These are phyloP conservation scores for Erigeron canadensis DNA, from an alignment of 129 eudicot genomes.

Conservation along the genomic window DNA sequence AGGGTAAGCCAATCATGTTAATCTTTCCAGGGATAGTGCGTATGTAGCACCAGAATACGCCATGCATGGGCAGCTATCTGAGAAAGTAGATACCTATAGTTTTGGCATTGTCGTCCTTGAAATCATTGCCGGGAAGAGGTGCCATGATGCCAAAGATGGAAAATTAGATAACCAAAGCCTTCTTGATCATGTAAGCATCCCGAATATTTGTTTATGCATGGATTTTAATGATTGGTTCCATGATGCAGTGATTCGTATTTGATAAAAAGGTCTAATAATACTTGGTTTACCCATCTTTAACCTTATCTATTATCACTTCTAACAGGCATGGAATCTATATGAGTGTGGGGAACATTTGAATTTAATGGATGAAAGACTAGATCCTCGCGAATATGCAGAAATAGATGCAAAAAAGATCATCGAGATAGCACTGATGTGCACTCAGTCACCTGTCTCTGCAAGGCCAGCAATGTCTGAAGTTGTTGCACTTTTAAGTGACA, in stretches of 20 bases:
- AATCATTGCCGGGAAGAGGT: conserved; percentile 56
- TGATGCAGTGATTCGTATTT: not conserved
- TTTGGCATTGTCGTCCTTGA: conserved; percentile 67
- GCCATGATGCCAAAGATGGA: conserved; percentile 29
- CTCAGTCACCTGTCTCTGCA: conserved; percentile 51
- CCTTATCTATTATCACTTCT: not conserved
- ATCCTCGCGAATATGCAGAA: conserved; percentile 39
- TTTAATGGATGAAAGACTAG: conserved; percentile 50
- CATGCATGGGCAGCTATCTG: conserved; percentile 56
- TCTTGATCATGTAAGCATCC: conserved; percentile 51
- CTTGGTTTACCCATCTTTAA: not conserved
- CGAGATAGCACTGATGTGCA: conserved; percentile 64
- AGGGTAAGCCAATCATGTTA: not conserved
- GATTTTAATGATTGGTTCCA: too few species aligned
- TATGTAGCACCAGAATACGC: conserved; percentile 75
- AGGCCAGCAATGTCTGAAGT: conserved; percentile 85
- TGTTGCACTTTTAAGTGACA: conserved; percentile 53
- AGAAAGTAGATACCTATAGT: conserved; percentile 63
- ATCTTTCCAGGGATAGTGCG: conserved; percentile 35
- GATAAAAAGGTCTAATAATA: too few species aligned
- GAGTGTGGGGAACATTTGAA: conserved; percentile 41
- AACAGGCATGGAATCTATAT: conserved; percentile 67
- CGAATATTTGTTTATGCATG: too few species aligned
- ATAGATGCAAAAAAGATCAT: conserved; percentile 55
- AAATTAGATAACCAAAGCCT: conserved; percentile 43